Conservation (phyloP, 768 basidiomycete genomes). For the Kwoniella botswanensis region DNA sequence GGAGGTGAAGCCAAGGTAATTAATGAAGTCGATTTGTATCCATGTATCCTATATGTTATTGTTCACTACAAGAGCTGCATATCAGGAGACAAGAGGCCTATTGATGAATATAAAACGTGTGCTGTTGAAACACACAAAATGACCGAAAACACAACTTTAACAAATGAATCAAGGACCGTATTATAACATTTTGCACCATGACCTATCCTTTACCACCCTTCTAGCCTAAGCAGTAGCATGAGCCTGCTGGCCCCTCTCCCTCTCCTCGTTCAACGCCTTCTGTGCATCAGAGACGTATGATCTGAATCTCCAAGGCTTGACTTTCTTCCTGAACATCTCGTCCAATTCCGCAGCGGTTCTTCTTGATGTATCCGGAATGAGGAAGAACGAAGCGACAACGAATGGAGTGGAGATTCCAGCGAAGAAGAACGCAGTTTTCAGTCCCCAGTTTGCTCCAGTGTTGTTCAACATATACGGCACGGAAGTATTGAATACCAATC, state of each 20-base stretch:
- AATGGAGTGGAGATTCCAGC: conserved; percentile 34
- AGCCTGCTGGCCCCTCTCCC: not conserved
- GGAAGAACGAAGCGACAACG: conserved; percentile 39
- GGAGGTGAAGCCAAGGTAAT: conserved; percentile 7
- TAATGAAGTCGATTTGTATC: not conserved
- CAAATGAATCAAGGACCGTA: no score
- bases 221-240: not conserved
- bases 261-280: conserved; percentile 19
- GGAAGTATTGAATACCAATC: conserved; percentile 37
- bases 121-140: no score
- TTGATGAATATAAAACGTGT: no score
- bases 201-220: not conserved
- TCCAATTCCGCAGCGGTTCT: conserved; percentile 45
- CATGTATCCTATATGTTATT: no score
- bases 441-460: conserved; percentile 41
- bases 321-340: conserved; percentile 45
- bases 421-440: conserved; percentile 50
- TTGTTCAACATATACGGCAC: conserved; percentile 48
- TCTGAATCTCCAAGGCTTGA: conserved; percentile 43
- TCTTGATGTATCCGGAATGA: conserved; percentile 46
- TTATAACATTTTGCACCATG: not conserved
- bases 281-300: conserved; percentile 18
- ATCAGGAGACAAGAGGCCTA: no score
- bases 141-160: no score
- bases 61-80: no score